These are phyloP conservation scores for Penicillium olsonii DNA, from an alignment of 2,329 filamentous ascomycete genomes.

Conservation along the genomic window DNA sequence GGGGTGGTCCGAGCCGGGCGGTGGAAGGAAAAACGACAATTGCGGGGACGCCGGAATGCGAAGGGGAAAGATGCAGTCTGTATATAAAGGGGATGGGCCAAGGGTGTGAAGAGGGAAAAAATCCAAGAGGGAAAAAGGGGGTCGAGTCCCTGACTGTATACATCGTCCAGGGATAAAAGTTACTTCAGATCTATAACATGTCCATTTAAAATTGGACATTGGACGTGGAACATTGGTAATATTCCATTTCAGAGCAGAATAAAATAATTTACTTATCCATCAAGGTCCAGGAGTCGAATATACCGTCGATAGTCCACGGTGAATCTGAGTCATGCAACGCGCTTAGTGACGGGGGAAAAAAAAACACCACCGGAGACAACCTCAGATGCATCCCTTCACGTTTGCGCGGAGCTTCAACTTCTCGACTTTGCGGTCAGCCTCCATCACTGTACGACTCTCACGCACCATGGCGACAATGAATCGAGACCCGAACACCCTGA, in stretches of 20 bases:
- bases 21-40: background rate
- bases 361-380: slow-evolving; percentile 1
- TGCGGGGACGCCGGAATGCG: background rate
- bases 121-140: background rate
- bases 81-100: no score
- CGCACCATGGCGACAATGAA: slow-evolving; percentile 44
- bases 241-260: no score
- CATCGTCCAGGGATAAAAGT: no score
- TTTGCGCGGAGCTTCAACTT: slow-evolving; percentile 4
- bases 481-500: slow-evolving; percentile 84
- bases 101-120: background rate
- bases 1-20: background rate
- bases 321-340: background rate
- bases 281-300: no score
- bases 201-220: no score
- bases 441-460: slow-evolving; percentile 9
- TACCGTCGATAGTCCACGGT: background rate
- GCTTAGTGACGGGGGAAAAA: slow-evolving; percentile 17
- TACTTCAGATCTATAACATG: no score
- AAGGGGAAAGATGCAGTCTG: background rate
- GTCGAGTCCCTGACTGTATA: no score
- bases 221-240: no score
- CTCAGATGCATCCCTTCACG: slow-evolving; percentile 13
- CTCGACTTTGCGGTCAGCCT: background rate
- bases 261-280: no score